Percentiles rank a stretch among this genome's conserved stretches.
phyloP scores from a whole-genome alignment of 495 filamentous ascomycete species.

The Clohesyomyces aquaticus region DNA sequence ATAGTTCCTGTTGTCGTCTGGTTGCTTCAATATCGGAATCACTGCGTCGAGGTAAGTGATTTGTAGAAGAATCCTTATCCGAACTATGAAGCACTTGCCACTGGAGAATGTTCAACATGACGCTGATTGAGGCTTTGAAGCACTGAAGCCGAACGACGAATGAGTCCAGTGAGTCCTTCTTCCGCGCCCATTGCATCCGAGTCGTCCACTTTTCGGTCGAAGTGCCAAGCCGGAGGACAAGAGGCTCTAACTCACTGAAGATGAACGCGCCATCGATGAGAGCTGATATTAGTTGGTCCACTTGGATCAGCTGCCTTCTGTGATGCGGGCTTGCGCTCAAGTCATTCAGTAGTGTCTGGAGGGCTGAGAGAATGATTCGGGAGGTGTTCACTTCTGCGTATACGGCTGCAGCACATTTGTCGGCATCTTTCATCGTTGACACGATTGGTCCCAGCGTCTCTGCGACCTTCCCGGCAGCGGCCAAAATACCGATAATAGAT shows the following conservation, averaged over 20 bases:
- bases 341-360: constrained; percentile 9
- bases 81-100: constrained; percentile 17
- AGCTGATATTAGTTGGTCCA: constrained; percentile 14
- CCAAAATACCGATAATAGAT: constrained; percentile 22
- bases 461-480: constrained; percentile 11
- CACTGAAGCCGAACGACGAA: background rate
- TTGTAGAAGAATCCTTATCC: too few relatives aligned
- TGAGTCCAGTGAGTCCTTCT: background rate
- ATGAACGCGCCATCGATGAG: constrained; percentile 21
- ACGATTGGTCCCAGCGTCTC: constrained; percentile 12
- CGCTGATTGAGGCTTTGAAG: constrained; percentile 6
- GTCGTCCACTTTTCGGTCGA: background rate
- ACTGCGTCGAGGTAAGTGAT: too few relatives aligned
- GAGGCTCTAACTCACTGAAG: too few relatives aligned
- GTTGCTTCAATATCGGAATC: too few relatives aligned
- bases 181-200: constrained; percentile 5
- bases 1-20: too few relatives aligned
- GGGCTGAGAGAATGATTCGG: constrained; percentile 2
- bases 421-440: background rate
- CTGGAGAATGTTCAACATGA: constrained; percentile 23
- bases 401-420: background rate
- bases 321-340: background rate
- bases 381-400: constrained; percentile 4
- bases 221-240: constrained; percentile 13
- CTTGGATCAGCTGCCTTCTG: constrained; percentile 8